Base-by-base conservation (phyloP, 495 filamentous ascomycete species). In the Aspergillus panamensis region DNA sequence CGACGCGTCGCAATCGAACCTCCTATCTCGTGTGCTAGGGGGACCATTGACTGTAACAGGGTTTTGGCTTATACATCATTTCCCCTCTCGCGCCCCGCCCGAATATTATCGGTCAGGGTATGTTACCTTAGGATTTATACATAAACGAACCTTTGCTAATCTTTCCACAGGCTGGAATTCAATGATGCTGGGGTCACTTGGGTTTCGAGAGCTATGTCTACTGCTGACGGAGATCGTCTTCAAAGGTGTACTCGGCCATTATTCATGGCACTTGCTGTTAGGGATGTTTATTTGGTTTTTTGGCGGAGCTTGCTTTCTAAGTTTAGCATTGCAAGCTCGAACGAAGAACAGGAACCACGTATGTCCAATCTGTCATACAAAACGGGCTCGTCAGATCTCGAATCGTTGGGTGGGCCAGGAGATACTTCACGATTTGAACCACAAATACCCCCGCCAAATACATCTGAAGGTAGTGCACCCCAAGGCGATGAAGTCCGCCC, bases 51-150 rank as follows among this genome's bases (percentile, higher is more conserved):
- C 74, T 20, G 30, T 80, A 14, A 74, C 73, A 16, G 73, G 72
- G 43, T 76, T 69, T 59, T 89, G 84, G 84, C 71, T 89, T 9
- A 79, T 87, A 44, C 70, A 83, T 43, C 73, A 77, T 40, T 86
- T 84, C 62, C 86, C 86, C 19, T 66, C 73, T 57, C 74, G 78
- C 39, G 79, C 85, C 7, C 83, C 87, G 14, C 80, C 76, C 44
- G 78, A 81, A 53, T 88, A 84, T 64, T 75, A 80, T 62, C 77
- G 80, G 30, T 78, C 76, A 20, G 87, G 87, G 79, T 85, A 76
- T 61, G 76, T 16, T 29, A 29, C 17, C n/a, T 14, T n/a, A 14
- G 16, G 8, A 45, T 6, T 2, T 19, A 20, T 20, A 21, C 6
- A 17, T 10, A 8, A 33, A 10, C 21, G 13, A 16, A 32, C 14